phyloP scores from a whole-genome alignment of 805 yeast genomes.

The Nakazawaea laoshanensis region DNA sequence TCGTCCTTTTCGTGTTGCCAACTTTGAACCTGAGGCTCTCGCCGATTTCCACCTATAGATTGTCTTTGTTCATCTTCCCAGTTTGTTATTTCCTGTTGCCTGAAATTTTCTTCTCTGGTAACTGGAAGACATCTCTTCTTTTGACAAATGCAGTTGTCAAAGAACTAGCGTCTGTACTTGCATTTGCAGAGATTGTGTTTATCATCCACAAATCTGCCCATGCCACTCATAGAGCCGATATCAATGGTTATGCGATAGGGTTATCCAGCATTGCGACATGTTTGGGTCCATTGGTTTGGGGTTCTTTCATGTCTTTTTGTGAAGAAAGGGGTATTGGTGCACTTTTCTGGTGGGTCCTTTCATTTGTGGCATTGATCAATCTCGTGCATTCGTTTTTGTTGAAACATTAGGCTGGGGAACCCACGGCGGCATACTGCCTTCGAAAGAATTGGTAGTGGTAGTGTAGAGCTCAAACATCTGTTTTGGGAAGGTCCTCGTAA shows the following conservation, averaged over 20 bases:
- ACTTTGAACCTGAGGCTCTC: neutral
- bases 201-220: neutral
- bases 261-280: neutral
- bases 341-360: constrained; percentile 1
- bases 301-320: neutral
- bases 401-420: too few species aligned
- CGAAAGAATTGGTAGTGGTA: too few species aligned
- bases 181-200: neutral
- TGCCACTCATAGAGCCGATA: neutral
- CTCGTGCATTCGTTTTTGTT: too few species aligned
- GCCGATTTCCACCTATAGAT: neutral
- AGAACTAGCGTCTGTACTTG: neutral
- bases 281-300: neutral
- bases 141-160: neutral
- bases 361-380: too few species aligned
- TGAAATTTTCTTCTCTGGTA: neutral
- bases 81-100: neutral
- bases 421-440: too few species aligned
- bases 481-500: too few species aligned
- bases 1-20: neutral
- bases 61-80: neutral
- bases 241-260: neutral
- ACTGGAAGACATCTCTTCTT: neutral
- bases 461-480: too few species aligned
- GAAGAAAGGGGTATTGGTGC: neutral